Evolutionary conservation across 345 rosid species (phyloP), one percentile per base, ranked within the genome.

Genomic region (Pugionium dolabratum): DNA sequence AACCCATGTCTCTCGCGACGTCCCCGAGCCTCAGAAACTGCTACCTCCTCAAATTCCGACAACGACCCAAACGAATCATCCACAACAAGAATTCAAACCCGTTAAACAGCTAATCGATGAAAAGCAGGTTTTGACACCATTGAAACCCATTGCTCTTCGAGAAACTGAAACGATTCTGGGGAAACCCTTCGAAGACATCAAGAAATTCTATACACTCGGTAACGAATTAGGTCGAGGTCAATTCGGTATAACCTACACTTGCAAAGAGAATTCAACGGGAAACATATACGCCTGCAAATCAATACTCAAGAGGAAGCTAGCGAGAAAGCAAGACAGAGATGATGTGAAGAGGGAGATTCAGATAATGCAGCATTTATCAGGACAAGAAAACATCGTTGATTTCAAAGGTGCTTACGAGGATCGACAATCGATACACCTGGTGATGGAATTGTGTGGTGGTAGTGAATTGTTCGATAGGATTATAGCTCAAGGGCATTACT

Each of bases 381-480:
- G 95, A 28, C 95, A 90, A 65, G 78, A 83, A 5, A 90, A 86
- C 45, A 85, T 86, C 43, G 93, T 90, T 34, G 93, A 87, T 59
- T 83, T 88, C 71, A 82, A 55, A 69, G 97, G 89, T 45, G 85
- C 89, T 63, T 85, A 68, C 45, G 96, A 88, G 64, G 97, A 91
- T 63, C 72, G 78, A 65, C 81, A 82, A 46, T 81, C 89, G 3
- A 88, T 85, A 60, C 96, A 91, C 73, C 75, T 91, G 9, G 93
- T 88, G 39, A 90, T 90, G 97, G 97, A 86, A 64, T 74, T 90
- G 62, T 90, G 97, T 60, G 86, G 90, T 52, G 97, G 97, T 3
- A 90, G 93, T 52, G 93, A 88, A 72, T 79, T 91, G 41, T 91
- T 91, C 43, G 97, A 91, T 79, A 74, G 86, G 71, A 91, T 88